Percentiles rank a stretch among this genome's conserved stretches.
These are phyloP conservation scores for Dendrobium huoshanense DNA, from an alignment of 106 monocot species.

Conservation along the genomic window DNA sequence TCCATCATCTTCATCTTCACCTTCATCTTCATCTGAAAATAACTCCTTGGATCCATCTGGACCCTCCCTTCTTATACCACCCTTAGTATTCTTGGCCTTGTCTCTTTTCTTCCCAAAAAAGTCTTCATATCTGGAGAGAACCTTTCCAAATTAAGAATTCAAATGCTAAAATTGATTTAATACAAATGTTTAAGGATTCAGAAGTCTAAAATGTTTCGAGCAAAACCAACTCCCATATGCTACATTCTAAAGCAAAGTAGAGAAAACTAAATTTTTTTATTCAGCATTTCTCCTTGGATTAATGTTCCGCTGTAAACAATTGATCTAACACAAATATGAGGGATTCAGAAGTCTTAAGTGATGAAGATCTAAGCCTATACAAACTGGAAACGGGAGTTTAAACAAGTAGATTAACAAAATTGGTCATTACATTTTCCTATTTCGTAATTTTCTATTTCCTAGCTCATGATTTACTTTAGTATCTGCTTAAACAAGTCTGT, in stretches of 20 bases:
- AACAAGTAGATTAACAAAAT: background rate
- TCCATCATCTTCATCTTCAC: constrained; percentile 26
- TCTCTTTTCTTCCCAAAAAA: constrained; percentile 55
- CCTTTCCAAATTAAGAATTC: background rate
- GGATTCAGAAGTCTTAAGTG: background rate
- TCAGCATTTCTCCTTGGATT: background rate
- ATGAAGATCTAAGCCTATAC: background rate
- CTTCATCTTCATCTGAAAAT: constrained; percentile 27
- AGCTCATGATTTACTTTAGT: background rate
- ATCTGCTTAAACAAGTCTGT: background rate
- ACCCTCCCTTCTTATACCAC: constrained; percentile 12
- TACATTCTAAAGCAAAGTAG: background rate
- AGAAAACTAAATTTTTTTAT: background rate
- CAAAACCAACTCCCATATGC: background rate
- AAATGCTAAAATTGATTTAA: background rate
- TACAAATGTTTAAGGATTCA: background rate
- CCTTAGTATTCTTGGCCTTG: constrained; percentile 17
- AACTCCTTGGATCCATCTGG: constrained; percentile 25
- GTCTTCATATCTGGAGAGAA: constrained; percentile 68
- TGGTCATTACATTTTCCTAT: background rate
- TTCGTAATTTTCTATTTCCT: background rate
- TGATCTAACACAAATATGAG: background rate
- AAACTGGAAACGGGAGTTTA: background rate
- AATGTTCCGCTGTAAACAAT: background rate
- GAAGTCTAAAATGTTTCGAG: background rate